Percentiles rank a stretch among this genome's conserved stretches.
phyloP scores from a whole-genome alignment of 805 yeast species.

The Candida wancherniae region DNA sequence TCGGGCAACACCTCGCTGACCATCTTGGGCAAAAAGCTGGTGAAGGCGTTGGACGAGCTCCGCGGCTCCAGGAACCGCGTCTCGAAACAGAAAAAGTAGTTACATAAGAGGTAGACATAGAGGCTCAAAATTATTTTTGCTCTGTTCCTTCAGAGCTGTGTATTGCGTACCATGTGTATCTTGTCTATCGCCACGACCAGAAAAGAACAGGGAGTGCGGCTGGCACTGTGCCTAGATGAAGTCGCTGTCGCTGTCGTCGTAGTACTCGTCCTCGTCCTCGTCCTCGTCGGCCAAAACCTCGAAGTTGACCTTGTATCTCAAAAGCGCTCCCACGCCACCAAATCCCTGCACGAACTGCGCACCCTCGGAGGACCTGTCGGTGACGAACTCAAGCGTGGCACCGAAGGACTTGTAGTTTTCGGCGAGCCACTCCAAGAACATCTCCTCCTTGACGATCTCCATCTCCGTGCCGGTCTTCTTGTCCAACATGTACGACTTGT shows the following conservation, averaged over 20 bases:
- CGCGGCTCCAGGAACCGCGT: conserved; percentile 11
- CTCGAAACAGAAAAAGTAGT: conserved; percentile 2
- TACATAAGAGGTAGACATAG: no score
- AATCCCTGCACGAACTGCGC: conserved; percentile 97
- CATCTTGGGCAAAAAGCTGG: conserved; percentile 65
- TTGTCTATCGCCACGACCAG: no score
- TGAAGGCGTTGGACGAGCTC: conserved; percentile 64
- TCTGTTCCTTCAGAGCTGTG: no score
- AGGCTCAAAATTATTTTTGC: no score
- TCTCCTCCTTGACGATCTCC: conserved; percentile 81
- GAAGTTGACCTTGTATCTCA: conserved; percentile 95
- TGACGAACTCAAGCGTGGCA: conserved; percentile 92
- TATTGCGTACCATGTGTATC: no score
- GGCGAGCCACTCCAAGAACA: conserved; percentile 95
- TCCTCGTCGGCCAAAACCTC: conserved; percentile 89
- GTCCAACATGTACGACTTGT: conserved; percentile 73
- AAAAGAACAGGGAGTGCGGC: no score
- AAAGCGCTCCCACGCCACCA: conserved; percentile 97
- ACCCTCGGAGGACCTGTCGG: conserved; percentile 96
- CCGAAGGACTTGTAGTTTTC: conserved; percentile 93
- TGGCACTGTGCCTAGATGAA: conserved; percentile 32
- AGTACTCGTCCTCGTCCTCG: conserved; percentile 81
- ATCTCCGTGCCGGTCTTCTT: conserved; percentile 85
- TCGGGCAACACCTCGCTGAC: conserved; percentile 61
- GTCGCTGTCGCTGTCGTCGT: conserved; percentile 53